These are phyloP conservation scores for Punctularia strigosozonata DNA, from an alignment of 768 basidiomycete genomes.

Conservation along the genomic window DNA sequence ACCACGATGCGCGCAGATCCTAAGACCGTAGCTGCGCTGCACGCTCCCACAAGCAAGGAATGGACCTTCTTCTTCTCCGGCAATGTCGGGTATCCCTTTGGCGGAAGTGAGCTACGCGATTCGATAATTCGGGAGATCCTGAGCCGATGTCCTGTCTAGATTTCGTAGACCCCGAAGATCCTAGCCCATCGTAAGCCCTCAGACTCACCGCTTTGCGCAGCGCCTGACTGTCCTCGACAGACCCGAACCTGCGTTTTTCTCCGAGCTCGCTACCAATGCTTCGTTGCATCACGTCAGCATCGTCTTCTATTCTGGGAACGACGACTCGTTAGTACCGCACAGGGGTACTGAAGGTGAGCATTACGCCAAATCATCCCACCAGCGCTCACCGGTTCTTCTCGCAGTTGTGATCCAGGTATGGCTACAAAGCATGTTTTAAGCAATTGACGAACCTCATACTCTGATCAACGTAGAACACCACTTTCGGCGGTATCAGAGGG, in stretches of 20 bases:
- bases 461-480: conserved; percentile 43
- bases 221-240: too few species aligned
- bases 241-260: conserved; percentile 48
- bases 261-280: conserved; percentile 56
- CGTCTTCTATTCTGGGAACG: conserved; percentile 58
- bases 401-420: conserved; percentile 7
- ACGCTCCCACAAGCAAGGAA: conserved; percentile 52
- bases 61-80: conserved; percentile 26
- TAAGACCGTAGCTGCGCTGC: conserved; percentile 45
- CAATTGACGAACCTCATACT: neutral
- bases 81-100: conserved; percentile 21
- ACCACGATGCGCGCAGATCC: conserved; percentile 30
- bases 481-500: conserved; percentile 67
- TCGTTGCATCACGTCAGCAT: conserved; percentile 36
- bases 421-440: neutral
- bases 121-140: neutral
- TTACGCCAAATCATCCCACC: neutral
- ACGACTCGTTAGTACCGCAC: conserved; percentile 55
- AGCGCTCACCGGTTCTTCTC: neutral
- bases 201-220: too few species aligned
- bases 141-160: too few species aligned
- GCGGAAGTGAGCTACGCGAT: neutral
- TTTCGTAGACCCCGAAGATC: too few species aligned
- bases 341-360: conserved; percentile 45
- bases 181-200: conserved; percentile 15